Conservation (phyloP, 1,284 basidiomycete genomes). For the Prillingera fragicola region DNA sequence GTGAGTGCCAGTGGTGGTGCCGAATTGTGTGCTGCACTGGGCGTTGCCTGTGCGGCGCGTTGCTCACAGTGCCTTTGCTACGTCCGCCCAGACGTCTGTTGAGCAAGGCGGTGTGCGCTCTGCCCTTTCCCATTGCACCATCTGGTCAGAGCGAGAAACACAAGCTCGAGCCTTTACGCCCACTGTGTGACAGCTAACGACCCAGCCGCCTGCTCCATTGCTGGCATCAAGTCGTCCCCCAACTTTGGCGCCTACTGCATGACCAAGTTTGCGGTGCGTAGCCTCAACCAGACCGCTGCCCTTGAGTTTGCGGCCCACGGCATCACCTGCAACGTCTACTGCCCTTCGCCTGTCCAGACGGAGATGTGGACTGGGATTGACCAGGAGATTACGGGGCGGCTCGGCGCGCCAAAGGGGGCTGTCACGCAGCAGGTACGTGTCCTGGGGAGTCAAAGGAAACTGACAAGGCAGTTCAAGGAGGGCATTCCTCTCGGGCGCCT, state of each 20-base stretch:
- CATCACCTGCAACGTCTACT: constrained; percentile 55
- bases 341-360: constrained; percentile 49
- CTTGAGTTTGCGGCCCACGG: constrained; percentile 47
- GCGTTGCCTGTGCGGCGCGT: too few species aligned
- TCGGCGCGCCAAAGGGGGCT: constrained; percentile 1
- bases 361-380: constrained; percentile 37
- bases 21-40: background rate
- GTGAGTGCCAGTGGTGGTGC: constrained; percentile 40
- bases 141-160: too few species aligned
- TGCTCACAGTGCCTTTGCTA: too few species aligned
- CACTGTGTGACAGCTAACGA: too few species aligned
- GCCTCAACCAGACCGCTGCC: constrained; percentile 47
- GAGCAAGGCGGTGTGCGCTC: too few species aligned
- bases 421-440: constrained; percentile 1
- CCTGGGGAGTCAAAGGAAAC: background rate
- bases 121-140: too few species aligned
- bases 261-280: constrained; percentile 51
- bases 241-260: constrained; percentile 10
- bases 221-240: background rate
- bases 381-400: background rate
- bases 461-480: background rate
- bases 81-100: too few species aligned
- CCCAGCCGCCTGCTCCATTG: constrained; percentile 2
- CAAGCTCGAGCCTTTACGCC: too few species aligned
- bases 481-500: constrained; percentile 4